Conservation (phyloP, 192 early-diverging fungal genomes). For the Rhizophlyctis rosea region DNA sequence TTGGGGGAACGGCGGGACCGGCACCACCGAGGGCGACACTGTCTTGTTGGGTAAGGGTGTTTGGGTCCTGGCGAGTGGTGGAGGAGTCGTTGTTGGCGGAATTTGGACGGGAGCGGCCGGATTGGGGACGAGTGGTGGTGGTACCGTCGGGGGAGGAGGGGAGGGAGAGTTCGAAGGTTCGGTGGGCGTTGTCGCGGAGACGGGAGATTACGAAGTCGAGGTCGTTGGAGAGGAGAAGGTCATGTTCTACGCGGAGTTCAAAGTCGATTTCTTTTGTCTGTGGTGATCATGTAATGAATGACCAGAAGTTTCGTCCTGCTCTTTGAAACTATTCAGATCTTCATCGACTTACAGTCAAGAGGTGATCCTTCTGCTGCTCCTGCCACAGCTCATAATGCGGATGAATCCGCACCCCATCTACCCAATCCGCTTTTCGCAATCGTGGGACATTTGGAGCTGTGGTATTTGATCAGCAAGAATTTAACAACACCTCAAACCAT, state of each 20-base stretch:
- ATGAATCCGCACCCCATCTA: constrained; percentile 20
- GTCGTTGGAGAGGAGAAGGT: constrained; percentile 39
- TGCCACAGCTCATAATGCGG: constrained; percentile 41
- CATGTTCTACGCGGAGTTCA: constrained; percentile 48
- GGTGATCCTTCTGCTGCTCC: constrained; percentile 31
- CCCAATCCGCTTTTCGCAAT: constrained; percentile 44
- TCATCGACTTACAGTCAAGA: constrained; percentile 12
- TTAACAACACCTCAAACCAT: neutral
- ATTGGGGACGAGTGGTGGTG: constrained; percentile 17
- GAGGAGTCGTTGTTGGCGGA: neutral
- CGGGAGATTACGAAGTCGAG: constrained; percentile 30
- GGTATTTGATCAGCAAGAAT: neutral
- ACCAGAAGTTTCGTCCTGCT: too few relatives aligned
- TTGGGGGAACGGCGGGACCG: neutral
- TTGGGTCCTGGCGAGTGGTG: neutral
- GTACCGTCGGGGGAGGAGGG: constrained; percentile 30
- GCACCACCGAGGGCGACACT: neutral
- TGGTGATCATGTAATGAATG: constrained; percentile 1
- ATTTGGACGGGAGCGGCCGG: constrained; percentile 4
- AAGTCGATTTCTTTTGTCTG: constrained; percentile 46
- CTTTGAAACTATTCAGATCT: neutral
- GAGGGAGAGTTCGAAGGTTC: constrained; percentile 36
- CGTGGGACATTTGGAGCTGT: constrained; percentile 28
- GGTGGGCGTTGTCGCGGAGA: constrained; percentile 44
- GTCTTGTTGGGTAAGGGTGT: neutral